Conservation (phyloP, 192 early-diverging fungal species). For the Coemansia sp. region DNA sequence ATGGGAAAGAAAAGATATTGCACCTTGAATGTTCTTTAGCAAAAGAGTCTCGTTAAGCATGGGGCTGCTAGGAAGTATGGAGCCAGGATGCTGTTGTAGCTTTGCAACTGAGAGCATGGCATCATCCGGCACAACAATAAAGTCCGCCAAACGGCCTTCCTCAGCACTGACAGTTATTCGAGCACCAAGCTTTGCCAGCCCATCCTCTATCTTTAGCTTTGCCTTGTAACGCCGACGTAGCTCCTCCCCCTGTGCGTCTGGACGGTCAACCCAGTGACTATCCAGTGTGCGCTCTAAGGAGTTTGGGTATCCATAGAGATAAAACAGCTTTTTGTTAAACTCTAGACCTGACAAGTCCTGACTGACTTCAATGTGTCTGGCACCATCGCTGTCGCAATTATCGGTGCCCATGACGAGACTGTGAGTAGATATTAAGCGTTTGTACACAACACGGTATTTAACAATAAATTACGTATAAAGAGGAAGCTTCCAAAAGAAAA, state of each 20-base stretch:
- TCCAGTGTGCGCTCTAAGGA: not conserved
- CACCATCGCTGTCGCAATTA: conserved; percentile 5
- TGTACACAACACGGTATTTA: not conserved
- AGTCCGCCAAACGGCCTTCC: conserved; percentile 1
- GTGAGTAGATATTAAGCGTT: not conserved
- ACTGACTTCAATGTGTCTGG: not conserved
- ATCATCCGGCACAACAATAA: conserved; percentile 27
- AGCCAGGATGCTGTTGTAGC: conserved; percentile 12
- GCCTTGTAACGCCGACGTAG: conserved; percentile 28
- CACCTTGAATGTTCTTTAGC: conserved; percentile 21
- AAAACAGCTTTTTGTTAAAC: conserved; percentile 20
- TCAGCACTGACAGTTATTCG: not conserved
- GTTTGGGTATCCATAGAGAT: conserved; percentile 28
- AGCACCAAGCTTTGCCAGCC: conserved; percentile 20
- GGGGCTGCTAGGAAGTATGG: conserved; percentile 6
- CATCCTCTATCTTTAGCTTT: conserved; percentile 10
- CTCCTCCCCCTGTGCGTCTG: conserved; percentile 38
- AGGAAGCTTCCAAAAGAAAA: not conserved
- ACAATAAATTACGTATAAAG: not conserved
- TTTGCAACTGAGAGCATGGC: conserved; percentile 7
- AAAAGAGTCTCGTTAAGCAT: conserved; percentile 32
- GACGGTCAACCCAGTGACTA: conserved; percentile 12
- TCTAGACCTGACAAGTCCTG: not conserved
- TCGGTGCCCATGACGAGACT: conserved; percentile 4
- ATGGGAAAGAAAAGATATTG: not conserved